phyloP scores from a whole-genome alignment of 345 rosid genomes.

The Ailanthus altissimus region DNA sequence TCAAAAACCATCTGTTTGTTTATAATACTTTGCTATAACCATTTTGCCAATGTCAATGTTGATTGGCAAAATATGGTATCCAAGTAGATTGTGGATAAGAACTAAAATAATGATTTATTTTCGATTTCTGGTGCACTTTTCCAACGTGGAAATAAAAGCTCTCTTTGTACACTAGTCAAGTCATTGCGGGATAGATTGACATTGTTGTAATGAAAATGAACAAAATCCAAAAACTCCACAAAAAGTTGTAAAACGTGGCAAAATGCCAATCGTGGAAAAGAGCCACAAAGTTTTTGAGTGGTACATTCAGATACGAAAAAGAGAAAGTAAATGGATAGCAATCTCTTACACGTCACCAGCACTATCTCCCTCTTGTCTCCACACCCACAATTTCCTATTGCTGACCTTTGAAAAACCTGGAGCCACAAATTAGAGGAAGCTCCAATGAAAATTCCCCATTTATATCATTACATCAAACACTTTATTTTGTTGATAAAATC shows the following conservation, averaged over 20 bases:
- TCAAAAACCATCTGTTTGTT: slow-evolving; percentile 1
- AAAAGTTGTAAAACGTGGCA: not conserved
- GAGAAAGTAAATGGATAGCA: not conserved
- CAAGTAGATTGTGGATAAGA: not conserved
- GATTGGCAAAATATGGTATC: not conserved
- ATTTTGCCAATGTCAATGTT: not conserved
- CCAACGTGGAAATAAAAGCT: not conserved
- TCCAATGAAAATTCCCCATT: not conserved
- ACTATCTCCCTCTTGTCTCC: not conserved
- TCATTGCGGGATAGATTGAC: not conserved
- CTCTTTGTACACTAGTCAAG: not conserved
- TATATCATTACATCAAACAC: not conserved
- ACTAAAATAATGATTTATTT: not conserved
- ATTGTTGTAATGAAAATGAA: not conserved
- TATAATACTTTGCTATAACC: not conserved
- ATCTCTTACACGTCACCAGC: not conserved
- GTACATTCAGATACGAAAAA: not conserved
- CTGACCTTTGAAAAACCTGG: not conserved
- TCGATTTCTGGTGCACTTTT: not conserved
- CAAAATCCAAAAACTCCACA: not conserved
- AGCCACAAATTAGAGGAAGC: not conserved
- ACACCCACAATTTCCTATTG: not conserved
- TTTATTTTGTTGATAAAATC: not conserved
- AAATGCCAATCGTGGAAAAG: not conserved
- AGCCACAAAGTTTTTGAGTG: not conserved